Conservation (phyloP, 2,329 filamentous ascomycete species). For the Thielaviopsis populi region DNA sequence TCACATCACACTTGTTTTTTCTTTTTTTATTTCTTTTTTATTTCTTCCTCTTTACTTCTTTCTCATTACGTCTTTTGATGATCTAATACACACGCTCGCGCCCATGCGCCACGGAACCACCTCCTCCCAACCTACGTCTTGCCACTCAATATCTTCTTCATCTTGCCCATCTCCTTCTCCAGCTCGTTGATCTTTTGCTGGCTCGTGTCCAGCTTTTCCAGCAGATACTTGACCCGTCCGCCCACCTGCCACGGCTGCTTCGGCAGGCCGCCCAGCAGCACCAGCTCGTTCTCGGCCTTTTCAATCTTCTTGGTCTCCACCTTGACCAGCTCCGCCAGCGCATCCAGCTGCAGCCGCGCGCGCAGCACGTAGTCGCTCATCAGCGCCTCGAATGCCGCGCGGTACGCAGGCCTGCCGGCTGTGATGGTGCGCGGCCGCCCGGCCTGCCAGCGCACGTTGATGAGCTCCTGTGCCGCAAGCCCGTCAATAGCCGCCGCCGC, state of each 20-base stretch:
- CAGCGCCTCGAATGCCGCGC: conserved; percentile 63
- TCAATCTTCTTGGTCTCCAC: conserved; percentile 60
- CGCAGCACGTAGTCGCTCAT: conserved; percentile 56
- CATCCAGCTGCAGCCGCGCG: conserved; percentile 56
- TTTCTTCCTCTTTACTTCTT: neutral
- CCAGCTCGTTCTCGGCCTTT: conserved; percentile 65
- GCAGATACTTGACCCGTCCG: conserved; percentile 53
- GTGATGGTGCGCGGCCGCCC: conserved; percentile 66
- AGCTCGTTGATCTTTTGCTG: conserved; percentile 60
- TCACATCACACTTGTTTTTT: neutral
- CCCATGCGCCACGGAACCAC: neutral
- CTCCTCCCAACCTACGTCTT: neutral
- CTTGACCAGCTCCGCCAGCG: conserved; percentile 53
- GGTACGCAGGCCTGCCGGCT: conserved; percentile 74
- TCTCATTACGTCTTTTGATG: neutral
- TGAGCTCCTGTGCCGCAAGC: conserved; percentile 73
- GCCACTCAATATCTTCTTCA: conserved; percentile 45
- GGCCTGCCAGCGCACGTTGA: conserved; percentile 55
- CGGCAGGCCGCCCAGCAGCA: conserved; percentile 52
- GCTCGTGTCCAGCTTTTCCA: conserved; percentile 56
- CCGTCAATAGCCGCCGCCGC: conserved; percentile 50
- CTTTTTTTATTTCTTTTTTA: neutral
- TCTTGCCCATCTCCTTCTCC: conserved; percentile 52
- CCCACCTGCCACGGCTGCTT: conserved; percentile 54
- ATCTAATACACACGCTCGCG: neutral